Evolutionary conservation across 2,329 filamentous ascomycete genomes (phyloP), one percentile per base, ranked within the genome.

Genomic region (Xylariaceae sp.): DNA sequence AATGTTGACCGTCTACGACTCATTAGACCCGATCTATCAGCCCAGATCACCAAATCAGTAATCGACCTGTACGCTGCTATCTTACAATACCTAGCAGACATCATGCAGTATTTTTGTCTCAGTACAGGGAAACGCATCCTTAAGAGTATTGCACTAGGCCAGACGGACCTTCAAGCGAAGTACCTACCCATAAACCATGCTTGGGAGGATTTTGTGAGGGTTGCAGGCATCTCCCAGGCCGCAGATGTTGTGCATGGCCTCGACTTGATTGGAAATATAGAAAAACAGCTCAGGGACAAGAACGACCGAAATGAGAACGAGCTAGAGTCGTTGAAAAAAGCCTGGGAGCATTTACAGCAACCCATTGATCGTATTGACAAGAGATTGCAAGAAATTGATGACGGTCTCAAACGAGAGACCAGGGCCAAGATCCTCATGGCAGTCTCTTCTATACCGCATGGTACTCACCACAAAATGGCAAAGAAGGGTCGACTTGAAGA

Each of bases 61-160:
- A 29, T 45, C 16, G 37, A 19, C 11, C 49, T 53, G 21, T 53
- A 52, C 28, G 17, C 49, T 23, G 39, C 31, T 16, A 37, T 37
- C n/a, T 37, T 53, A 11, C 49, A 28, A 11, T 45, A 45, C 21
- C 33, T 53, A 4, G 49, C 33, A 31, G 31, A 53, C 11, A 29
- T 31, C 8, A 23, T 53, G 12, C 11, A 39, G 2, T 45, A 45
- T 45, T 17, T 45, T 26, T 9, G 4, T 6, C 12, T 14, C 6
- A 28, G 31, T 17, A 45, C 40, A 1, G 12, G 29, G 3, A 39
- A 29, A 1, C 49, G 49, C 6, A 23, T 45, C 17, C 5, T 45
- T 24, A 45, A 14, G 17, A 45, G 40, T 6, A 53, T 51, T 36
- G 26, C 26, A 0, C 26, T 24, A 8, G 33, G 36, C 1, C 37